Evolutionary conservation across 176 grass and related monocot species (phyloP), one percentile per base, ranked within the genome.

Genomic region (Avena atlantica): DNA sequence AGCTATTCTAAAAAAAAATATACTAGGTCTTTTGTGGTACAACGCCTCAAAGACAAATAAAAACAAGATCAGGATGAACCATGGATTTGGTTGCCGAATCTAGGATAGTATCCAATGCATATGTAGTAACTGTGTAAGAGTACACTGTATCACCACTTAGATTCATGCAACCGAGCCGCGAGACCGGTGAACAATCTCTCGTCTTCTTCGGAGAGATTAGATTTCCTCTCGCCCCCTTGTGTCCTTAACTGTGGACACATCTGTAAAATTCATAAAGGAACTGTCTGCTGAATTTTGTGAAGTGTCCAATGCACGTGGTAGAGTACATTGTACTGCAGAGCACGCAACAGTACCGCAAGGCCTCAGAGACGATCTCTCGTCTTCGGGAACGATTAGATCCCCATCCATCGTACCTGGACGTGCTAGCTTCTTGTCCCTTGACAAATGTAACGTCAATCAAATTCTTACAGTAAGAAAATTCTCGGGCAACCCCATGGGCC

Each of bases 281-380:
- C 2, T 25, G 66, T 56, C 17, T 56, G 82, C 47, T 75, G 76
- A 23, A 77, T 73, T 44, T 29, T 4, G 12, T 36, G 52, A 72
- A 49, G 69, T 65, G 68, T 85, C 77, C 69, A 23, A 81, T 81
- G 78, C 59, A 89, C 50, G 20, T 27, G 36, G 36, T 36, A 36
- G 36, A 74, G 27, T 68, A 20, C 23, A 37, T 8, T 62, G 70
- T 34, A 50, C 58, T 11, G 20, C 68, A 15, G 16, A 2, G 3
- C 74, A 83, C 67, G 73, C 7, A 76, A 7, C 2, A n/a, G 24
- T 78, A 52, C 14, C 15, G 15, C 14, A 12, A 34, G 53, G 48
- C 0, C 13, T 50, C 3, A 34, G 23, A 24, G 37, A 23, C 11
- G n/a, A 83, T 84, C 74, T 79, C 57, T 91, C n/a, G 89, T 58